phyloP scores from a whole-genome alignment of 768 basidiomycete species.

The Tricholoma sp. region DNA sequence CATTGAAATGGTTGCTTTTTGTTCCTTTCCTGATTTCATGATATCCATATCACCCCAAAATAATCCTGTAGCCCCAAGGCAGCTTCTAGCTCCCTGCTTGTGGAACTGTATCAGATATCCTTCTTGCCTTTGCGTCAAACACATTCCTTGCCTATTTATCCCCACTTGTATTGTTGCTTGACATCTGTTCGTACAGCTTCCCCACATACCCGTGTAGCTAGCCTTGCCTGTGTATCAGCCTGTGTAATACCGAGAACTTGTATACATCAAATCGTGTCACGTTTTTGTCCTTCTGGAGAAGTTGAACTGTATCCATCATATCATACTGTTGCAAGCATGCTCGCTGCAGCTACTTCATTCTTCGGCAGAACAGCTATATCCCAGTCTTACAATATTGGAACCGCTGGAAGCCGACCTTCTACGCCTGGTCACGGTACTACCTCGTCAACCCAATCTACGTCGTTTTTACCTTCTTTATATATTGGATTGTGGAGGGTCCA shows the following conservation, averaged over 20 bases:
- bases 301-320: no score
- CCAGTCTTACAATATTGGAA: slow-evolving; percentile 69
- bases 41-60: not conserved
- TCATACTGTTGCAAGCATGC: no score
- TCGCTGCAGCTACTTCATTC: slow-evolving; percentile 81
- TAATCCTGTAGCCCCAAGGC: not conserved
- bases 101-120: slow-evolving; percentile 1
- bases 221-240: not conserved
- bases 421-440: slow-evolving; percentile 39
- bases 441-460: slow-evolving; percentile 29
- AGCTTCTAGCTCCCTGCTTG: not conserved
- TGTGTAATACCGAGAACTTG: not conserved
- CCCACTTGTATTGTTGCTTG: not conserved
- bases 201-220: not conserved
- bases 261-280: not conserved
- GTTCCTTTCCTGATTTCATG: not conserved
- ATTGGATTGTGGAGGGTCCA: slow-evolving; percentile 91
- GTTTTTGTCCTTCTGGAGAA: not conserved
- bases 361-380: slow-evolving; percentile 78
- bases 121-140: not conserved
- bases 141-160: not conserved
- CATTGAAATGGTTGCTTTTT: not conserved
- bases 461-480: slow-evolving; percentile 41
- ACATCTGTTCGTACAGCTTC: not conserved
- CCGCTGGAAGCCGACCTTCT: slow-evolving; percentile 40